A percentile compares a stretch with the other conserved stretches of the same genome.
phyloP scores from a whole-genome alignment of 306 rosid species.

The Adenanthera pavonina region DNA sequence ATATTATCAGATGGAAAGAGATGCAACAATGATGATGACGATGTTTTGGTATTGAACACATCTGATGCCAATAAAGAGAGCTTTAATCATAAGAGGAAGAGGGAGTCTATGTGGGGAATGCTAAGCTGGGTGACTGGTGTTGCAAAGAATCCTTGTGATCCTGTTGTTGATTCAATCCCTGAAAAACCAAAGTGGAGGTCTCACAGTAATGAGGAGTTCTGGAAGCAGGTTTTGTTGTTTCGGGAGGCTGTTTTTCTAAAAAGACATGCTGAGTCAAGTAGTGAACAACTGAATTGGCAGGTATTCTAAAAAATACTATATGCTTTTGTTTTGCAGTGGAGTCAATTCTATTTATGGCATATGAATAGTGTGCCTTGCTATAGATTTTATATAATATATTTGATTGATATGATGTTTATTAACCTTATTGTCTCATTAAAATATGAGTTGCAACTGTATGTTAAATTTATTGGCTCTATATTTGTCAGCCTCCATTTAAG shows the following conservation, averaged over 20 bases:
- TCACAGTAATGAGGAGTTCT: slow-evolving; percentile 46
- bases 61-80: slow-evolving; percentile 37
- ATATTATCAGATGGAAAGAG: slow-evolving; percentile 36
- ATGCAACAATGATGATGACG: slow-evolving; percentile 22
- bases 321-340: neutral
- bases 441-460: neutral
- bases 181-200: slow-evolving; percentile 69
- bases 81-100: slow-evolving; percentile 47
- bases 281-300: slow-evolving; percentile 61
- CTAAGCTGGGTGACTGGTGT: slow-evolving; percentile 57
- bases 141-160: slow-evolving; percentile 73
- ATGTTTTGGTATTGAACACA: slow-evolving; percentile 46
- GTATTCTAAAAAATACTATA: slow-evolving; percentile 41
- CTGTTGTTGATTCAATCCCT: slow-evolving; percentile 59
- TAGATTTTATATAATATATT: no score
- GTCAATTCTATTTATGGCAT: no score
- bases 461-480: slow-evolving; percentile 3
- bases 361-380: no score
- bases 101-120: slow-evolving; percentile 49
- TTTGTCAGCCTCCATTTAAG: slow-evolving; percentile 6
- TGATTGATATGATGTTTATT: neutral
- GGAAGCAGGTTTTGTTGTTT: slow-evolving; percentile 72
- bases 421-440: slow-evolving; percentile 21
- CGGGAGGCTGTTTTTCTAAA: slow-evolving; percentile 61
- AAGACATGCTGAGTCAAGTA: slow-evolving; percentile 45